Percentiles rank a stretch among this genome's conserved stretches.
Evolutionary conservation across 768 basidiomycete species (phyloP).

Genomic region (Lyophyllum shimeji): DNA sequence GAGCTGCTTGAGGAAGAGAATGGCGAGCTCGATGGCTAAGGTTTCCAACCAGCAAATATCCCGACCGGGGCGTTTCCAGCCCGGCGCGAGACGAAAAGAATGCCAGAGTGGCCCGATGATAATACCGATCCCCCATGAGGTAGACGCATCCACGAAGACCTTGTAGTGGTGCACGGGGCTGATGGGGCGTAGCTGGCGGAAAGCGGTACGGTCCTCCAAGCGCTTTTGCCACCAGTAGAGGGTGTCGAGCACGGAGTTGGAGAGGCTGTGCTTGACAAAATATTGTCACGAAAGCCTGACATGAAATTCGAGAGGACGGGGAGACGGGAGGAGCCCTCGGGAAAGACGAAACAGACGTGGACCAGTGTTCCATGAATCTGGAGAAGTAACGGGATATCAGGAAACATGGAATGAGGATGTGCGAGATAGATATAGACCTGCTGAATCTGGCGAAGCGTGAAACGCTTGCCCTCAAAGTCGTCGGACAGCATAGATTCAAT

Average conservation of each 20-base stretch:
- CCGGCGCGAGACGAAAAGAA: constrained; percentile 5
- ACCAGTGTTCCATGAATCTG: constrained; percentile 29
- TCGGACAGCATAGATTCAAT: neutral
- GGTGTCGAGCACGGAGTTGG: constrained; percentile 17
- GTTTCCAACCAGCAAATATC: too few relatives aligned
- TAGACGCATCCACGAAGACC: constrained; percentile 14
- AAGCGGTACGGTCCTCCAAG: neutral
- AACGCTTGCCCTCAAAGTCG: neutral
- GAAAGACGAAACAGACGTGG: constrained; percentile 29
- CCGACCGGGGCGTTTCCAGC: too few relatives aligned
- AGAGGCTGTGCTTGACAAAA: constrained; percentile 13
- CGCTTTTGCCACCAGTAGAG: constrained; percentile 28
- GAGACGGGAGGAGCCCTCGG: constrained; percentile 18
- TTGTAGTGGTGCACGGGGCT: neutral
- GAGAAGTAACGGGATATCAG: too few relatives aligned
- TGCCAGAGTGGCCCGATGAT: constrained; percentile 15
- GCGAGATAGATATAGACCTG: constrained; percentile 15
- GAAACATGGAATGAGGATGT: neutral
- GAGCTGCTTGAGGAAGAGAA: too few relatives aligned
- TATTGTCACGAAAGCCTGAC: constrained; percentile 17
- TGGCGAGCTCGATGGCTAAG: too few relatives aligned
- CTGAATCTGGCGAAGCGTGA: constrained; percentile 20
- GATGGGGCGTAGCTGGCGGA: neutral
- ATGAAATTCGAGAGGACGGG: constrained; percentile 26
- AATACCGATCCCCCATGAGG: constrained; percentile 26